Evolutionary conservation across 768 basidiomycete genomes (phyloP), one percentile per base, ranked within the genome.

Genomic region (Tulasnella sp.): DNA sequence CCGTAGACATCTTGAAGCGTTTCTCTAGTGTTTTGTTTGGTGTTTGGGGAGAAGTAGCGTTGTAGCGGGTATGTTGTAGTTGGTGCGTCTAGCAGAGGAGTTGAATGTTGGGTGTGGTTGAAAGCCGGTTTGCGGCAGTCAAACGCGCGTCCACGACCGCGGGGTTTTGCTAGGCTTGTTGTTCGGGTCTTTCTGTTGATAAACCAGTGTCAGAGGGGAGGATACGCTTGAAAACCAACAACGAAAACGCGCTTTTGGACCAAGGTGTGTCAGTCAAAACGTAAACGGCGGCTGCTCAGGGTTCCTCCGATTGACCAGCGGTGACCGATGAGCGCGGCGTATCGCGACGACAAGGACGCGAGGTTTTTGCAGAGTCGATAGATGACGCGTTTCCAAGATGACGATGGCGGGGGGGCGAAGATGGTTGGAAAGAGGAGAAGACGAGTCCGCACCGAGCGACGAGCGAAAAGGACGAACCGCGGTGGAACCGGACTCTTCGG

Each of bases 31-130:
- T 26, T 67, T 67, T 29, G 61, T 32, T 67, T 67, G 32, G 61
- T 35, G 29, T 26, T 16, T 67, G 13, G 61, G 5, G n/a, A 6
- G 16, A 35, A 35, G 61, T 67, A 35, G 61, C 2, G 9, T 35
- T 23, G 61, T 67, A 67, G 32, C 29, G 32, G 61, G 32, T 26
- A 67, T 67, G 61, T 10, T 67, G 61, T 35, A 67, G 61, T 67
- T 67, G 61, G 26, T 13, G 61, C 71, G 71, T 72, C 37, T 18
- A 35, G 39, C 71, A n/a, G 37, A 72, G 71, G 71, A 40, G 71
- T 26, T 20, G 71, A 42, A 67, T 67, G 61, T 67, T 67, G 61
- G 61, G n/a, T 67, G 61, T 35, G 61, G 61, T 67, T 67, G 11
- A 67, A 67, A 67, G 4, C 61, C n/a, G 61, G 61, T 67, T 67